Conservation (phyloP, 2,329 filamentous ascomycete species). For the Emergomyces pasteurianus region DNA sequence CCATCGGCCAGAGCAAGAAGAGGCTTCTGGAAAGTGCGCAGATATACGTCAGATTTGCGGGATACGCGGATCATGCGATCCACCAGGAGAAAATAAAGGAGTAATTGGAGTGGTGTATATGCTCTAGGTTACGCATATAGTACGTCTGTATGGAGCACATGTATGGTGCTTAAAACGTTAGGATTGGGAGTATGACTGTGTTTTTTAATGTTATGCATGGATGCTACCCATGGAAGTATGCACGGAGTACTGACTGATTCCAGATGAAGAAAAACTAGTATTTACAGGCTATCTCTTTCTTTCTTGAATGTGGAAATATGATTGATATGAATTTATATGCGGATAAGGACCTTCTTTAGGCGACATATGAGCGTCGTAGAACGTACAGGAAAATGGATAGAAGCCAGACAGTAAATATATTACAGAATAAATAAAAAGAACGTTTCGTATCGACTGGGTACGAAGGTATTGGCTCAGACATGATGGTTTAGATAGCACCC, state of each 20-base stretch:
- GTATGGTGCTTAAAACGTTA: neutral
- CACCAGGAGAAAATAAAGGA: constrained; percentile 13
- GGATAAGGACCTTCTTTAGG: neutral
- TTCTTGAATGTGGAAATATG: neutral
- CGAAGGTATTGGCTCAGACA: neutral
- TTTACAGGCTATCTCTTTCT: neutral
- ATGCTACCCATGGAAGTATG: neutral
- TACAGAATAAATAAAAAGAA: neutral
- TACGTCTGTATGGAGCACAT: neutral
- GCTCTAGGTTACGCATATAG: neutral
- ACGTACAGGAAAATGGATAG: neutral
- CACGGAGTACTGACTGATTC: too few relatives aligned
- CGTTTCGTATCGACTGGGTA: neutral
- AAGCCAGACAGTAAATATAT: neutral
- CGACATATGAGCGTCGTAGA: neutral
- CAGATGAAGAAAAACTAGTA: neutral
- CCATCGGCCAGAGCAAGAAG: constrained; percentile 47
- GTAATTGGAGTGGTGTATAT: neutral
- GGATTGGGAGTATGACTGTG: neutral
- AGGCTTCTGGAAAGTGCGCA: constrained; percentile 65
- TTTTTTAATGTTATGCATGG: neutral
- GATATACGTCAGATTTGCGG: constrained; percentile 48
- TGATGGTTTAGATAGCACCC: constrained; percentile 35
- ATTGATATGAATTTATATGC: neutral
- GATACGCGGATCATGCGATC: constrained; percentile 23